Percentiles rank a stretch among this genome's conserved stretches.
Conservation (phyloP, 2,329 filamentous ascomycete genomes). For the Aspergillus awamori region DNA sequence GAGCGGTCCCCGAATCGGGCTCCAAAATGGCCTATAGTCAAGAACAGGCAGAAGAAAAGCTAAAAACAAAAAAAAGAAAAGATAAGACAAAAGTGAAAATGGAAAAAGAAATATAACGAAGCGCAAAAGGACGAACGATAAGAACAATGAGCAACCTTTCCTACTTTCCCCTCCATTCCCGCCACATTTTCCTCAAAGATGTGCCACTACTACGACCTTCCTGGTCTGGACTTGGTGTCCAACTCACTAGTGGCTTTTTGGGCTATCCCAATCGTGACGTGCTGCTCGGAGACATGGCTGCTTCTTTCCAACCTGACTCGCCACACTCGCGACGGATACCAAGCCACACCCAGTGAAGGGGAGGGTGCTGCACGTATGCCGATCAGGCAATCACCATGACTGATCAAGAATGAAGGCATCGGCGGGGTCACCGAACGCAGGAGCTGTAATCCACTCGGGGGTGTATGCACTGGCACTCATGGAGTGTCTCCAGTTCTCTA, state of each 20-base stretch:
- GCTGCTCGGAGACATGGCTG: not conserved
- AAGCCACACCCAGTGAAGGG: not conserved
- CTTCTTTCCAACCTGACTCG: slow-evolving; percentile 12
- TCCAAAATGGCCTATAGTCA: not conserved
- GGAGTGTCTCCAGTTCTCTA: too few relatives aligned
- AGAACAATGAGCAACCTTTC: not conserved
- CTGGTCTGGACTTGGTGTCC: not conserved
- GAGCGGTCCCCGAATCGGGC: not conserved
- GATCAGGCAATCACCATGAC: slow-evolving; percentile 1
- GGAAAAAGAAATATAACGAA: not conserved
- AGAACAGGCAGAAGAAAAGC: not conserved
- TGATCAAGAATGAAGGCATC: not conserved
- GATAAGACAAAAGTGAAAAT: slow-evolving; percentile 1
- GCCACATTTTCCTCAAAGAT: not conserved
- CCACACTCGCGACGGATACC: slow-evolving; percentile 8
- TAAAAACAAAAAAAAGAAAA: slow-evolving; percentile 1
- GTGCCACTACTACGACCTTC: slow-evolving; percentile 1
- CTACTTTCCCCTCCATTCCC: not conserved
- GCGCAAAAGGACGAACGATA: not conserved
- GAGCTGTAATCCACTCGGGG: not conserved
- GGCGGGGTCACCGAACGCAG: not conserved
- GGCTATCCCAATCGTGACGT: not conserved
- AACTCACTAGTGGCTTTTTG: not conserved
- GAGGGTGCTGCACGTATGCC: not conserved
- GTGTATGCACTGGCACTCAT: not conserved